These are phyloP conservation scores for Phytopythium mirpurense DNA, from an alignment of 352 stramenopile species.

Conservation along the genomic window DNA sequence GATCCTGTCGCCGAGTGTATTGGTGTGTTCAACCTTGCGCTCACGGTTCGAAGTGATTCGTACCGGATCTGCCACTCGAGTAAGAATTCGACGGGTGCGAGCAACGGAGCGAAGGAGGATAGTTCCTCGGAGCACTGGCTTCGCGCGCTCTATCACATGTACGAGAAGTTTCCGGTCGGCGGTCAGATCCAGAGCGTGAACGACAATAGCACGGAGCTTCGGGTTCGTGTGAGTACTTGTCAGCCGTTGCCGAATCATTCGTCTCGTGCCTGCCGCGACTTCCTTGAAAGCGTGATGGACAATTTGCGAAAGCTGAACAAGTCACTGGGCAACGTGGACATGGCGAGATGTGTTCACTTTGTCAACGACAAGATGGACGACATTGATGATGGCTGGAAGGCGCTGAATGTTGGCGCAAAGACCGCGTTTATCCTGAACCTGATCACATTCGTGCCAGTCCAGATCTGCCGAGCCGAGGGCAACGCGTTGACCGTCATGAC, in stretches of 20 bases:
- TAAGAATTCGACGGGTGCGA: slow-evolving; percentile 1
- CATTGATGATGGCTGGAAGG: background rate
- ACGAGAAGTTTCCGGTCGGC: slow-evolving; percentile 52
- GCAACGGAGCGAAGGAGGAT: background rate
- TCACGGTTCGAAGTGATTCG: slow-evolving; percentile 45
- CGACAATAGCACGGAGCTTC: background rate
- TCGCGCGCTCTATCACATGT: slow-evolving; percentile 42
- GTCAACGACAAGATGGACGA: slow-evolving; percentile 1
- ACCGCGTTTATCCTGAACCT: slow-evolving; percentile 20
- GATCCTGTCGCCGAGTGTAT: slow-evolving; percentile 10
- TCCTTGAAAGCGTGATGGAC: slow-evolving; percentile 37
- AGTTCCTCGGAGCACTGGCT: slow-evolving; percentile 13
- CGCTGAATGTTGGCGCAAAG: background rate
- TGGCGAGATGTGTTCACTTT: background rate
- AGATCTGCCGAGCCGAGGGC: slow-evolving; percentile 60
- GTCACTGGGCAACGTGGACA: slow-evolving; percentile 5
- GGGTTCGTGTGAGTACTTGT: background rate
- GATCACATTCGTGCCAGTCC: slow-evolving; percentile 57
- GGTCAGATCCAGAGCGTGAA: slow-evolving; percentile 13
- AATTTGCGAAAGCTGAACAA: slow-evolving; percentile 46
- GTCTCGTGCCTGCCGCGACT: slow-evolving; percentile 1
- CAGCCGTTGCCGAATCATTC: background rate
- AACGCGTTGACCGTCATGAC: slow-evolving; percentile 45
- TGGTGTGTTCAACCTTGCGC: slow-evolving; percentile 13
- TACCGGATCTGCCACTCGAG: slow-evolving; percentile 38